These are phyloP conservation scores for Pyricularia sp. DNA, from an alignment of 2,329 filamentous ascomycete genomes.

Conservation along the genomic window DNA sequence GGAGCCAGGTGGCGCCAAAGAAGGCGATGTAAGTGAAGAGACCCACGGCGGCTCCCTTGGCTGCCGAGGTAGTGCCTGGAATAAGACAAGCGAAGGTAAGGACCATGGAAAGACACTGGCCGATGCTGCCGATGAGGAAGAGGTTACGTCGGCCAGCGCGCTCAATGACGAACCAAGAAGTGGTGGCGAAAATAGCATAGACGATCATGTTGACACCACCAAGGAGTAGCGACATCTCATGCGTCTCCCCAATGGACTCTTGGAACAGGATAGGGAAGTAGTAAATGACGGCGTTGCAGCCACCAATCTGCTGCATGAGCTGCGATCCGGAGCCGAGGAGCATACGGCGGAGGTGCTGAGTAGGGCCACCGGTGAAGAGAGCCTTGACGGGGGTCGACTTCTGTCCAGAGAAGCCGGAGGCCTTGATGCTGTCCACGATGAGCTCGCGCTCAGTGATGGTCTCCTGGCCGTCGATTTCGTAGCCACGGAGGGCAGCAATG, in stretches of 20 bases:
- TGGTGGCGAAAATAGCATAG: slow-evolving; percentile 47
- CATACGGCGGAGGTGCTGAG: slow-evolving; percentile 53
- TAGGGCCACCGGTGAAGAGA: slow-evolving; percentile 48
- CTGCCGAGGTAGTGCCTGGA: slow-evolving; percentile 17
- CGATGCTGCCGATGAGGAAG: slow-evolving; percentile 50
- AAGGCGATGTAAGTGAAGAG: slow-evolving; percentile 50
- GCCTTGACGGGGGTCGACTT: slow-evolving; percentile 36
- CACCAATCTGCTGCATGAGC: slow-evolving; percentile 48
- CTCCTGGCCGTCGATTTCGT: slow-evolving; percentile 30
- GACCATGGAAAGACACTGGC: slow-evolving; percentile 49
- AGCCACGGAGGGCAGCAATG: slow-evolving; percentile 16
- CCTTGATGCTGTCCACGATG: slow-evolving; percentile 47
- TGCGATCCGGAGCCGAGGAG: slow-evolving; percentile 43
- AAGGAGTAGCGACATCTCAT: slow-evolving; percentile 37
- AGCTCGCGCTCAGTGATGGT: slow-evolving; percentile 45
- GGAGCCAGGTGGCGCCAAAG: slow-evolving; percentile 41
- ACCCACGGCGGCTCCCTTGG: slow-evolving; percentile 29
- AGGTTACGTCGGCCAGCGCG: slow-evolving; percentile 44
- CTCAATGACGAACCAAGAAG: slow-evolving; percentile 36
- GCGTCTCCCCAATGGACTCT: slow-evolving; percentile 22
- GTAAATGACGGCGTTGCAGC: slow-evolving; percentile 42
- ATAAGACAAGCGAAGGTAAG: slow-evolving; percentile 26
- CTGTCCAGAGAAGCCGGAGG: slow-evolving; percentile 31
- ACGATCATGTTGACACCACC: slow-evolving; percentile 44
- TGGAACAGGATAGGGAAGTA: slow-evolving; percentile 19